These are phyloP conservation scores for Saccharomycopsis schoenii DNA, from an alignment of 805 yeast genomes.

Conservation along the genomic window DNA sequence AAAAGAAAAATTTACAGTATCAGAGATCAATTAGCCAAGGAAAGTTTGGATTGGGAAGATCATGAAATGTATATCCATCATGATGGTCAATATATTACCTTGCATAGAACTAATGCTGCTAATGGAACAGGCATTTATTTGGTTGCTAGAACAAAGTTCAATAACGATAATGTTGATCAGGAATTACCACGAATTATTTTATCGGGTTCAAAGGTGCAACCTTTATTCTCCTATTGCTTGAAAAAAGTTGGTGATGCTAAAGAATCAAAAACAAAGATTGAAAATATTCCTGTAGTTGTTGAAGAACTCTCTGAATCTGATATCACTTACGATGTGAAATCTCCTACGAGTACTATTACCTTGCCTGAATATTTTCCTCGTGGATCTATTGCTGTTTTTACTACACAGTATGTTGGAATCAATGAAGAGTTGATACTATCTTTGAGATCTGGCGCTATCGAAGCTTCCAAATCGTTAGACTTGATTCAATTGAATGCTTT, in stretches of 20 bases:
- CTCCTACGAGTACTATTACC: slow-evolving; percentile 40
- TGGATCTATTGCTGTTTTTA: slow-evolving; percentile 81
- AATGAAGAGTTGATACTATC: slow-evolving; percentile 54
- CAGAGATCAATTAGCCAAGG: slow-evolving; percentile 46
- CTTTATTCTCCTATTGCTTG: slow-evolving; percentile 50
- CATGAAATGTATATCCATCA: slow-evolving; percentile 93
- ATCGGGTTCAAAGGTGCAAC: slow-evolving; percentile 49
- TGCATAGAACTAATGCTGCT: slow-evolving; percentile 74
- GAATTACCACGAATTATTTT: slow-evolving; percentile 46
- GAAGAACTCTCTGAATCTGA: slow-evolving; percentile 41
- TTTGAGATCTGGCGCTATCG: slow-evolving; percentile 66
- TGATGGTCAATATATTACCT: slow-evolving; percentile 84
- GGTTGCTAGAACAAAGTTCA: slow-evolving; percentile 78
- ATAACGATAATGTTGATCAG: slow-evolving; percentile 34
- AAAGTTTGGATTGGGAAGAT: slow-evolving; percentile 38
- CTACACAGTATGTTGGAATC: slow-evolving; percentile 59
- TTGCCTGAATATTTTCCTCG: slow-evolving; percentile 66
- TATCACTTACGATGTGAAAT: slow-evolving; percentile 33
- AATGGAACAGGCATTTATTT: slow-evolving; percentile 85
- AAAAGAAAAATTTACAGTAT: slow-evolving; percentile 50
- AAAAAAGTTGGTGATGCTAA: slow-evolving; percentile 40
- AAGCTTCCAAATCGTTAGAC: slow-evolving; percentile 52
- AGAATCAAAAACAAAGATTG: slow-evolving; percentile 32
- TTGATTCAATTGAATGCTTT: slow-evolving; percentile 67
- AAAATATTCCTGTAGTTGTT: slow-evolving; percentile 59